phyloP scores from a whole-genome alignment of 805 yeast species.

The Saccharomycopsis malanga region DNA sequence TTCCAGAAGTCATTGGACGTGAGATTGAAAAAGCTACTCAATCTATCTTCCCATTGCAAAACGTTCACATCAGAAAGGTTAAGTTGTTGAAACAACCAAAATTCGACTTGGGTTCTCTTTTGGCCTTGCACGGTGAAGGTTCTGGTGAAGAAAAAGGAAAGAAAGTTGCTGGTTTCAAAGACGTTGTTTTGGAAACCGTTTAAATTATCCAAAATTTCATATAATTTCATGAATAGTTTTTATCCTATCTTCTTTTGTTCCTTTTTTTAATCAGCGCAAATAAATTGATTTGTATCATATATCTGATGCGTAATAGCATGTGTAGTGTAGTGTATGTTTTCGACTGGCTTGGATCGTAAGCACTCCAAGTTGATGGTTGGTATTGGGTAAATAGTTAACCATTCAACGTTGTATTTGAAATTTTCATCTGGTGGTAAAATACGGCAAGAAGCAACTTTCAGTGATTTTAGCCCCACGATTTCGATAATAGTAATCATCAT shows the following conservation, averaged over 20 bases:
- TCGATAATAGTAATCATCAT: too few species aligned
- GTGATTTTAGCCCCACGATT: too few species aligned
- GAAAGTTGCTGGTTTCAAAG: slow-evolving; percentile 97
- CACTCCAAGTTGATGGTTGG: too few species aligned
- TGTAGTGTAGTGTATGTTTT: too few species aligned
- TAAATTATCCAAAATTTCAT: slow-evolving; percentile 36
- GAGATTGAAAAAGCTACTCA: slow-evolving; percentile 96
- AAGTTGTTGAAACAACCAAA: slow-evolving; percentile 98
- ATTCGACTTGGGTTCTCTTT: slow-evolving; percentile 93
- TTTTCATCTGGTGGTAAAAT: too few species aligned
- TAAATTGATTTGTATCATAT: slow-evolving; percentile 11
- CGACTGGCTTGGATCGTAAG: too few species aligned
- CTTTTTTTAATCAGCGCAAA: slow-evolving; percentile 5
- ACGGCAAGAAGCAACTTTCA: too few species aligned
- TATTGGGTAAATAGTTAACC: too few species aligned
- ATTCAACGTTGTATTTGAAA: too few species aligned
- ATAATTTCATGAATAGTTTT: slow-evolving; percentile 7
- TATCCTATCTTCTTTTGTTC: background rate
- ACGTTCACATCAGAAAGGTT: slow-evolving; percentile 98
- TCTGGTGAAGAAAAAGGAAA: slow-evolving; percentile 94
- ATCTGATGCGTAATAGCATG: too few species aligned
- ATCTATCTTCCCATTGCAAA: slow-evolving; percentile 94
- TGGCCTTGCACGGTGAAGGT: slow-evolving; percentile 96
- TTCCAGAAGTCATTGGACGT: slow-evolving; percentile 98
- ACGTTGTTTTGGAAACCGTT: slow-evolving; percentile 95